Conservation (phyloP, 2,329 filamentous ascomycete genomes). For the Pochonia chlamydosporia region DNA sequence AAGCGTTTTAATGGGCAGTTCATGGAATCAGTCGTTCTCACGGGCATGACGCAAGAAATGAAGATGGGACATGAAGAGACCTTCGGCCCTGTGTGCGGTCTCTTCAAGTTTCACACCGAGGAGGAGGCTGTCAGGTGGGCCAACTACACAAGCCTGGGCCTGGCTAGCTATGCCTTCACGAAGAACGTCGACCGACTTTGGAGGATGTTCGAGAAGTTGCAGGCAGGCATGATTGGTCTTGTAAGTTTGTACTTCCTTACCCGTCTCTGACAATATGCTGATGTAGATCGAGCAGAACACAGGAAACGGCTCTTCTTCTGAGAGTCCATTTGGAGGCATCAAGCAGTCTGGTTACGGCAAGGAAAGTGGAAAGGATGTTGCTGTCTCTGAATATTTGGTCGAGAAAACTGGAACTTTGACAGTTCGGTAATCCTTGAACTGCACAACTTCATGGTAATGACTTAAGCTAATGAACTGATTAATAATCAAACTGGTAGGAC, state of each 20-base stretch:
- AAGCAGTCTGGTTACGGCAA: slow-evolving; percentile 41
- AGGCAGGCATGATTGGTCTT: slow-evolving; percentile 33
- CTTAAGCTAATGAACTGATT: too few species aligned
- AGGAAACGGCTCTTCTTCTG: slow-evolving; percentile 33
- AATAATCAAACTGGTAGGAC: too few species aligned
- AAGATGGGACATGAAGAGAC: slow-evolving; percentile 62
- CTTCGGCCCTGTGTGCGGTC: slow-evolving; percentile 63
- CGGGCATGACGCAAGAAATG: slow-evolving; percentile 64
- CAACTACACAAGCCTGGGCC: slow-evolving; percentile 60
- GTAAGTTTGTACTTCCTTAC: slow-evolving; percentile 18
- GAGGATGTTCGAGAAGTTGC: slow-evolving; percentile 41
- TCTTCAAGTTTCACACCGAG: slow-evolving; percentile 64
- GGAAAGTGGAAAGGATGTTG: slow-evolving; percentile 42
- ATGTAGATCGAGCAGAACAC: slow-evolving; percentile 27
- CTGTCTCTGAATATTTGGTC: slow-evolving; percentile 39
- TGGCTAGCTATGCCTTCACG: slow-evolving; percentile 68
- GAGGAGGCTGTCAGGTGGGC: slow-evolving; percentile 62
- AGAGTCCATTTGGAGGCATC: slow-evolving; percentile 41
- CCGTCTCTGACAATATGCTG: not conserved
- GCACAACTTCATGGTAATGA: too few species aligned
- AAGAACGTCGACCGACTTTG: slow-evolving; percentile 32
- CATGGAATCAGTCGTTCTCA: slow-evolving; percentile 63
- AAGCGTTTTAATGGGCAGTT: slow-evolving; percentile 51
- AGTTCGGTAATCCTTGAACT: too few species aligned
- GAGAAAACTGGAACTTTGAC: slow-evolving; percentile 40